phyloP scores from a whole-genome alignment of 805 yeast genomes.

The Brettanomyces nanus region DNA sequence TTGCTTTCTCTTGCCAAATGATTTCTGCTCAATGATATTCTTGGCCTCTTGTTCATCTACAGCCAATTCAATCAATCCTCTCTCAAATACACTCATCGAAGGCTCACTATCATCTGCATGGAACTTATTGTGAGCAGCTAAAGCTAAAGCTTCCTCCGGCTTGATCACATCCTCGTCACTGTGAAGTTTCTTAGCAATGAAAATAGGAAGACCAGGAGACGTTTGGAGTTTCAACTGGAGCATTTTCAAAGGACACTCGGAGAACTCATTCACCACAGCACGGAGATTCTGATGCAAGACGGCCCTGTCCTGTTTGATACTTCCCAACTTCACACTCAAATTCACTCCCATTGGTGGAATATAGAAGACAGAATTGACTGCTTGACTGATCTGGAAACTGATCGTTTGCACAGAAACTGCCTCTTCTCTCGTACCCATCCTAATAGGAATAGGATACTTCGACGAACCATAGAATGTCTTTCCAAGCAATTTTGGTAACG shows the following conservation, averaged over 20 bases:
- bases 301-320: conserved; percentile 33
- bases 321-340: conserved; percentile 60
- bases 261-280: conserved; percentile 43
- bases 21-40: conserved; percentile 50
- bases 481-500: conserved; percentile 79
- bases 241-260: conserved; percentile 39
- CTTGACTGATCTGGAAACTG: conserved; percentile 49
- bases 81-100: conserved; percentile 55
- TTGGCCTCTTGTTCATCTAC: conserved; percentile 64
- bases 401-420: conserved; percentile 39
- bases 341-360: conserved; percentile 69
- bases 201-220: conserved; percentile 85
- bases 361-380: conserved; percentile 50
- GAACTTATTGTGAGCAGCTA: conserved; percentile 16
- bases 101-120: conserved; percentile 27
- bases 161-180: conserved; percentile 31
- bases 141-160: conserved; percentile 17
- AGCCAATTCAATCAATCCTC: conserved; percentile 73
- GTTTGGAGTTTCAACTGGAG: conserved; percentile 55
- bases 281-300: conserved; percentile 54
- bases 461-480: conserved; percentile 57
- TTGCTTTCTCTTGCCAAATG: conserved; percentile 23
- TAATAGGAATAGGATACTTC: conserved; percentile 64
- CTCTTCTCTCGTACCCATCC: conserved; percentile 20
- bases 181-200: conserved; percentile 50